Base-by-base conservation (phyloP, 495 filamentous ascomycete species). In the Emericellopsis terricola region DNA sequence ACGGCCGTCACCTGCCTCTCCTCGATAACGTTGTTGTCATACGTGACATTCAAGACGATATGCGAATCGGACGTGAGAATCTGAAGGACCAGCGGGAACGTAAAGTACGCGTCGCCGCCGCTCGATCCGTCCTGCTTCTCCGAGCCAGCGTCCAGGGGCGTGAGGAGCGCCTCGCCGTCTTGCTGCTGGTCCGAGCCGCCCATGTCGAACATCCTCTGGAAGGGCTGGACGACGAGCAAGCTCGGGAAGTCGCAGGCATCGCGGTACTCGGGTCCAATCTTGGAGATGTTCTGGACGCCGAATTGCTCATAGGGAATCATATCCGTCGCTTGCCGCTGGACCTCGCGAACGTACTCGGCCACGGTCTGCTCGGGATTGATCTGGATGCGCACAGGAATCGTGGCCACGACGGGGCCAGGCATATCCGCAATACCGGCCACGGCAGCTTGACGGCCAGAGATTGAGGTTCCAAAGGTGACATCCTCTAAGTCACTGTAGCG, bases 401-500 rank as follows among this genome's bases (percentile, higher is more conserved):
- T 76, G 15, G 71, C 60, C 26, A 78, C 63, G 1, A 70, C 53
- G 1, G 73, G 60, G 0, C 65, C 69, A 6, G 55, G 43, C 32
- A 71, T 62, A 13, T 55, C 47, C 15, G 50, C 51, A 9, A 74
- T 46, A 14, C 60, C 65, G 3, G 46, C 38, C 1, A 73, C 41
- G 7, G 56, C 47, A 6, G 56, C 54, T 14, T 59, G 51, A 0
- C 71, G 52, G 19, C 69, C 69, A 33, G 54, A 59, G 16, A 65
- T 45, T 8, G 62, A 37, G 35, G 63, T 54, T 8, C 61, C 61
- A 34, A 65, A 65, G 8, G 62, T 53, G 7, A 65, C 52, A 7
- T 64, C 60, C 14, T 53, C 43, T 0, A 45, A 46, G 1, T 47
- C 53, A 8, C 54, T 55, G 27, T 61, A 42, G 1, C 44, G 41